These are phyloP conservation scores for Cyberlindnera mycetangii DNA, from an alignment of 805 yeast genomes.

Conservation along the genomic window DNA sequence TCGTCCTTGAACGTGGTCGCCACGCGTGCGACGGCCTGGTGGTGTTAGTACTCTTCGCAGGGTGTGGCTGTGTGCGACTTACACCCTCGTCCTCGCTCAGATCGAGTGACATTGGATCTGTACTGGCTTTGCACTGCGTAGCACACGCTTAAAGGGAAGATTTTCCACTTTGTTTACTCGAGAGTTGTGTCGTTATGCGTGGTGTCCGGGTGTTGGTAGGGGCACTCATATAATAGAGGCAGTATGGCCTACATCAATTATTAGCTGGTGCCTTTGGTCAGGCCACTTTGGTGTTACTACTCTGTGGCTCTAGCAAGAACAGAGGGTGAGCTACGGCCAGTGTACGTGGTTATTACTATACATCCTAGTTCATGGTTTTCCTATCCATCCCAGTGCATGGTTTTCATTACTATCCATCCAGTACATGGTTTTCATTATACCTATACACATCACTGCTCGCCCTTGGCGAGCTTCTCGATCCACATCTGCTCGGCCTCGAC, in stretches of 20 bases:
- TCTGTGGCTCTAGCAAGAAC: no score
- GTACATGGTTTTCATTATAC: no score
- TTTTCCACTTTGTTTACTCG: no score
- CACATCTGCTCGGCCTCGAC: constrained; percentile 87
- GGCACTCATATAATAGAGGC: not conserved
- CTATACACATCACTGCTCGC: constrained; percentile 12
- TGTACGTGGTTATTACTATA: no score
- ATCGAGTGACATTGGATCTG: constrained; percentile 3
- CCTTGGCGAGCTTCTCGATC: constrained; percentile 43
- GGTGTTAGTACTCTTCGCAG: not conserved
- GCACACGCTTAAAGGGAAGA: no score
- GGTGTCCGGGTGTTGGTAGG: not conserved
- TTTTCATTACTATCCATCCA: no score
- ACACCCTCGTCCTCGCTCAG: constrained; percentile 11
- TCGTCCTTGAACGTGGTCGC: constrained; percentile 22
- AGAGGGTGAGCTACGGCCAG: no score
- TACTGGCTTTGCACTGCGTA: not conserved
- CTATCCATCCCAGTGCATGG: no score
- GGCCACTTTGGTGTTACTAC: no score
- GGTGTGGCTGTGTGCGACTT: not conserved
- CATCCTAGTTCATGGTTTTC: no score
- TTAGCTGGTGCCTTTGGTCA: no score
- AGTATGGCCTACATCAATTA: no score
- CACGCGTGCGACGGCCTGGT: constrained; percentile 23
- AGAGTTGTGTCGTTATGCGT: not conserved